These are phyloP conservation scores for Hypoxylon trugodes DNA, from an alignment of 495 filamentous ascomycete genomes.

Conservation along the genomic window DNA sequence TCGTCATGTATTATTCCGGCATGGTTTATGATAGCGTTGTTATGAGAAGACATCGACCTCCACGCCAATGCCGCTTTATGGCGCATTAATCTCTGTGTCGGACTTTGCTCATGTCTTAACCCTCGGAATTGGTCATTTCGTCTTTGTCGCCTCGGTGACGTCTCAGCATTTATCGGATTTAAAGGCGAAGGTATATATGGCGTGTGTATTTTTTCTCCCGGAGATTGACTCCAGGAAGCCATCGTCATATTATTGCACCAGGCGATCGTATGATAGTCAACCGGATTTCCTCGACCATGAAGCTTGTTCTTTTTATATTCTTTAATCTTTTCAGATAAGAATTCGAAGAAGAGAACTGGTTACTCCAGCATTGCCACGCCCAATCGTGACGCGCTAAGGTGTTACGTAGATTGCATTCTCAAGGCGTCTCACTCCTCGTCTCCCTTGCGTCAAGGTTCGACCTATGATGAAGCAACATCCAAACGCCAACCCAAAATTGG, in stretches of 20 bases:
- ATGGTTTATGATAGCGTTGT: not conserved
- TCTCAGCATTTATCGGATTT: constrained; percentile 23
- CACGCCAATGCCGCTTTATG: constrained; percentile 46
- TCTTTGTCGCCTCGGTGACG: constrained; percentile 7
- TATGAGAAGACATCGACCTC: constrained; percentile 24
- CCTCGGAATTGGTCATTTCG: not conserved
- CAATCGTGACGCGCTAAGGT: too few relatives aligned
- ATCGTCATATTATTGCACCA: constrained; percentile 9
- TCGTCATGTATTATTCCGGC: not conserved
- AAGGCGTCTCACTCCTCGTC: constrained; percentile 15
- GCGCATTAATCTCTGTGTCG: constrained; percentile 44
- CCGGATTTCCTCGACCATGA: not conserved
- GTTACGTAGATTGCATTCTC: constrained; percentile 23
- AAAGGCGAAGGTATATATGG: constrained; percentile 28
- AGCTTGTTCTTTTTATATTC: not conserved
- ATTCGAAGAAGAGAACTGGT: too few relatives aligned
- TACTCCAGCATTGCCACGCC: too few relatives aligned
- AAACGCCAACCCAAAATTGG: not conserved
- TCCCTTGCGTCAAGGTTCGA: constrained; percentile 17
- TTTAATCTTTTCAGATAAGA: constrained; percentile 18
- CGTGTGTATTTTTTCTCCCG: constrained; percentile 14
- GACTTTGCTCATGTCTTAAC: constrained; percentile 33
- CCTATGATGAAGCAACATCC: not conserved
- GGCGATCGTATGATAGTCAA: not conserved
- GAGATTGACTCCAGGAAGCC: constrained; percentile 14